phyloP scores from a whole-genome alignment of 352 stramenopile genomes.

The Pythium sukuiense region DNA sequence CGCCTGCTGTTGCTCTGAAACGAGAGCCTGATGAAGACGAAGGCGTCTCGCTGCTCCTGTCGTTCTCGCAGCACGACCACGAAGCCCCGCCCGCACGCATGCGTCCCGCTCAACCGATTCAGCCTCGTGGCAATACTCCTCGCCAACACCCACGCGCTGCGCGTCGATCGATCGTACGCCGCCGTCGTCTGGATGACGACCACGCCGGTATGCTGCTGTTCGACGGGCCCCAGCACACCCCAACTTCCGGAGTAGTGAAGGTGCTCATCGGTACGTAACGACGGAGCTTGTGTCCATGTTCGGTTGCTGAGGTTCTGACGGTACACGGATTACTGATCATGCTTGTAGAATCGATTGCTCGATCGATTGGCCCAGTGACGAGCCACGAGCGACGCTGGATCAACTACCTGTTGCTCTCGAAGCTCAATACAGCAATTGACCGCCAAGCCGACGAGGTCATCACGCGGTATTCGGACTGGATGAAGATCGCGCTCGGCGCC shows the following conservation, averaged over 20 bases:
- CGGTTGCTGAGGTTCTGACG: too few relatives aligned
- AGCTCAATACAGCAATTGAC: slow-evolving; percentile 46
- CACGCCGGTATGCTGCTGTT: slow-evolving; percentile 72
- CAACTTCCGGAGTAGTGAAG: slow-evolving; percentile 45
- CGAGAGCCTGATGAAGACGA: background rate
- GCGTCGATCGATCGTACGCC: slow-evolving; percentile 12
- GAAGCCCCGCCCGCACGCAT: slow-evolving; percentile 5
- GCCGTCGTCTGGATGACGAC: slow-evolving; percentile 47
- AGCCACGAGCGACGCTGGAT: slow-evolving; percentile 35
- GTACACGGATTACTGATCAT: too few relatives aligned
- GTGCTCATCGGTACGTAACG: slow-evolving; percentile 56
- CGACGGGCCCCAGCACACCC: slow-evolving; percentile 52
- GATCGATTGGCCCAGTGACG: slow-evolving; percentile 34
- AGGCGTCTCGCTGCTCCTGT: background rate
- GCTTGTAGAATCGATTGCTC: slow-evolving; percentile 57
- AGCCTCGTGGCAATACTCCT: background rate
- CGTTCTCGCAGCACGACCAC: slow-evolving; percentile 17
- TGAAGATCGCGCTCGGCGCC: slow-evolving; percentile 76
- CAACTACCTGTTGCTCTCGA: slow-evolving; percentile 56
- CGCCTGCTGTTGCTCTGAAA: background rate
- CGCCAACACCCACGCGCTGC: slow-evolving; percentile 9
- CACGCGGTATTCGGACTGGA: slow-evolving; percentile 65
- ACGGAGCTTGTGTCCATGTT: too few relatives aligned
- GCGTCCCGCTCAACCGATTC: background rate
- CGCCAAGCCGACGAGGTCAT: slow-evolving; percentile 37